A percentile compares a stretch with the other conserved stretches of the same genome.
Conservation (phyloP, 768 basidiomycete species). For the Tephrocybe sp. region DNA sequence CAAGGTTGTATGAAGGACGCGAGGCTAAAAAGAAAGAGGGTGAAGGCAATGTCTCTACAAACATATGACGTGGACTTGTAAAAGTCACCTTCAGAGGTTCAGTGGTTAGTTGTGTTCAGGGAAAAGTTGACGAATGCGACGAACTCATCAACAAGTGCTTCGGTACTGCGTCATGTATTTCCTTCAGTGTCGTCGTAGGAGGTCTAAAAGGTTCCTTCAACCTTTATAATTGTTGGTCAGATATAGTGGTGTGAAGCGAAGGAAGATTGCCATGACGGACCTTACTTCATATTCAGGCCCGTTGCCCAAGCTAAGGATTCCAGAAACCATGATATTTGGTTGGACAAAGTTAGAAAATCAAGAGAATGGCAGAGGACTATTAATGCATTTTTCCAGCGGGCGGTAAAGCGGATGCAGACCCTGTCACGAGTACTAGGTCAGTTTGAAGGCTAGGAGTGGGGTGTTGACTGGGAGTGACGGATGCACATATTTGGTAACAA, state of each 20-base stretch:
- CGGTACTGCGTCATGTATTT: constrained; percentile 56
- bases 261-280: constrained; percentile 25
- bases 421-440: too few species aligned
- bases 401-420: too few species aligned
- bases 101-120: not conserved
- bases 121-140: not conserved
- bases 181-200: constrained; percentile 48
- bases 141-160: constrained; percentile 48
- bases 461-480: too few species aligned
- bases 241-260: not conserved
- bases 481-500: too few species aligned
- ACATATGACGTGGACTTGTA: constrained; percentile 40
- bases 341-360: too few species aligned
- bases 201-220: constrained; percentile 48
- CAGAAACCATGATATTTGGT: constrained; percentile 31
- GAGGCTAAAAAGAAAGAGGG: constrained; percentile 41
- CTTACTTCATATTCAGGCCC: constrained; percentile 42
- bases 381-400: too few species aligned
- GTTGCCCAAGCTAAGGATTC: constrained; percentile 27
- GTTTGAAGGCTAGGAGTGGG: too few species aligned
- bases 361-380: too few species aligned
- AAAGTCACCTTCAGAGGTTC: constrained; percentile 42
- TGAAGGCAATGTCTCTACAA: constrained; percentile 43
- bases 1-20: constrained; percentile 44
- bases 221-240: constrained; percentile 27